Evolutionary conservation across 1,284 basidiomycete genomes (phyloP), one percentile per base, ranked within the genome.

Genomic region (Pascua sp.): DNA sequence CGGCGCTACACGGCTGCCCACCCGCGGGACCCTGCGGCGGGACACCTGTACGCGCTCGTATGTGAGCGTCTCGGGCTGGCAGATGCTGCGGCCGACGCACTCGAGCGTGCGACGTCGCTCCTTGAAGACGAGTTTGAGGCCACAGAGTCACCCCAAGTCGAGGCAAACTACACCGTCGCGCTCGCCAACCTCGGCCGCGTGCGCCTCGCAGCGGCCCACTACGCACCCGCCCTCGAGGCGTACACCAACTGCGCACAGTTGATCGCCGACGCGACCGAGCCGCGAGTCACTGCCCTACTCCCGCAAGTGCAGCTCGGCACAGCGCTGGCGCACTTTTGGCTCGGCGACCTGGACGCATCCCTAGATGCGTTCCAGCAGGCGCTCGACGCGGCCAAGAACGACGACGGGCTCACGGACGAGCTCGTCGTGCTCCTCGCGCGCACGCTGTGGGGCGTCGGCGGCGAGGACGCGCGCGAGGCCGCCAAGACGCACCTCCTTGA

Each of bases 71-170:
- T 98, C 4, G 88, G 88, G 5, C 86, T 91, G 51, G 67, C 82
- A 17, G 83, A 86, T 13, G 80, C 85, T 37, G 89, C 86, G 1
- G 80, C 85, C 41, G 81, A 89, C 17, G 77, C 81, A n/a, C 82
- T 84, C 42, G 85, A 52, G 5, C 43, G 50, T 8, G 73, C 75
- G 2, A 88, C 90, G 5, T 61, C 77, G 1, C 80, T 94, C 12
- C 80, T 98, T 18, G 96, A 98, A 75, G 82, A 85, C 2, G 81
- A 84, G 37, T 99, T 97, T 74, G 96, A 98, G 73, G 85, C 87
- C 51, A 84, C 83, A 1, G 96, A 99, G 71, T 87, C 89, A 50
- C 70, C 85, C 0, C 77, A 81, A 16, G 83, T 90, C 15, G 95
- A 97, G 72, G 78, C 81, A 32, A 85, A 84, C 59, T 99, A 89